Evolutionary conservation across 2,329 filamentous ascomycete genomes (phyloP).

Genomic region (Cladobotryum mycophilum): DNA sequence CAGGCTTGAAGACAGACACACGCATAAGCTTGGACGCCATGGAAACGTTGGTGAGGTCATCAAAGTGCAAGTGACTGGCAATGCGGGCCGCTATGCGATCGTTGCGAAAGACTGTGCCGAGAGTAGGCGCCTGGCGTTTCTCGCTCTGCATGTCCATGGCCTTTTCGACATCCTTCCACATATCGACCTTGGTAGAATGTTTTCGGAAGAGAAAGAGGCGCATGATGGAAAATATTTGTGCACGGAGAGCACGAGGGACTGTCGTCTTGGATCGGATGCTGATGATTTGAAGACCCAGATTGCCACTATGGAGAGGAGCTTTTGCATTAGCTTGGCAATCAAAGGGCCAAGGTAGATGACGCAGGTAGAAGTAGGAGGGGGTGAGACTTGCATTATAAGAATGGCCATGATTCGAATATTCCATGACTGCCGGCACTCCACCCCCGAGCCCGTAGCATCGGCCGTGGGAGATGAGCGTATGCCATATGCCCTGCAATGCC

Average conservation of each 20-base stretch:
- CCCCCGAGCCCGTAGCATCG: no score
- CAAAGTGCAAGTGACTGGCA: slow-evolving; percentile 11
- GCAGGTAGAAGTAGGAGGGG: background rate
- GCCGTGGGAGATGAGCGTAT: no score
- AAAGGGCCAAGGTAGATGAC: no score
- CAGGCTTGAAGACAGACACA: background rate
- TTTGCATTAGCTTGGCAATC: no score
- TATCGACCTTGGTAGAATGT: background rate
- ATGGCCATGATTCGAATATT: background rate
- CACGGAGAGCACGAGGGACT: background rate
- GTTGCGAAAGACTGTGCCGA: slow-evolving; percentile 1
- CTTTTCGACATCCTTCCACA: background rate
- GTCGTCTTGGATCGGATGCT: slow-evolving; percentile 1
- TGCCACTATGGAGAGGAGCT: background rate
- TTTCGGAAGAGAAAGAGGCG: background rate
- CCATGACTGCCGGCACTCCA: no score
- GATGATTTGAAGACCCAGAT: background rate
- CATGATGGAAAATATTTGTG: slow-evolving; percentile 2
- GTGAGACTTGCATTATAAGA: background rate
- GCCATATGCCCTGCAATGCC: no score
- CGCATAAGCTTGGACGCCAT: slow-evolving; percentile 11
- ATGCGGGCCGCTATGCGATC: slow-evolving; percentile 8
- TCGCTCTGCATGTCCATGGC: background rate
- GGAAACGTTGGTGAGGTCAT: slow-evolving; percentile 13
- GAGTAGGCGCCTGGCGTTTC: background rate